Conservation (phyloP, 1,284 basidiomycete genomes). For the Cutaneotrichosporon sp. region DNA sequence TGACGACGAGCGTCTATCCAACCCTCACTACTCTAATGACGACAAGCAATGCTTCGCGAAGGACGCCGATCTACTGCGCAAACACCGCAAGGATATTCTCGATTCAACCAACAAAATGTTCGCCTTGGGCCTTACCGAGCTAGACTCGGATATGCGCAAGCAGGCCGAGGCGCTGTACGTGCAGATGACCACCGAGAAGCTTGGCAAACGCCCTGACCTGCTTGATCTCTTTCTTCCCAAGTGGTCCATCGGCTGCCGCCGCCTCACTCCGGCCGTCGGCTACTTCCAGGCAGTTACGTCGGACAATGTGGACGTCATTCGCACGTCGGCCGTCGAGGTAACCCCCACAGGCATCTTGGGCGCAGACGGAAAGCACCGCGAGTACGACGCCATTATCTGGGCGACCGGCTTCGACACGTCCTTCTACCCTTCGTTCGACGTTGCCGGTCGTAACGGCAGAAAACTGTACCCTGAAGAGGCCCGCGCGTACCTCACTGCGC, state of each 20-base stretch:
- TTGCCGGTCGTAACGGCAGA: constrained; percentile 10
- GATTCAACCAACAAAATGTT: constrained; percentile 26
- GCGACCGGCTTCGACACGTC: constrained; percentile 35
- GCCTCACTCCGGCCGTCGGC: constrained; percentile 38
- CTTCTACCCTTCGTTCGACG: constrained; percentile 31
- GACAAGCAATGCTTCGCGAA: constrained; percentile 16
- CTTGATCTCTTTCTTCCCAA: constrained; percentile 25
- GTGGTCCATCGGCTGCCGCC: constrained; percentile 31
- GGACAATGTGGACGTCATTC: constrained; percentile 29
- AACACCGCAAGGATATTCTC: constrained; percentile 31
- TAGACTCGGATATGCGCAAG: constrained; percentile 8
- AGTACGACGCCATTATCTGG: constrained; percentile 30
- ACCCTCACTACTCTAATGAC: constrained; percentile 30
- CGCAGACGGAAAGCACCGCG: constrained; percentile 20
- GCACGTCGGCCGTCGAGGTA: constrained; percentile 16
- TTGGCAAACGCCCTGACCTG: constrained; percentile 17
- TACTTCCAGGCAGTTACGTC: constrained; percentile 36
- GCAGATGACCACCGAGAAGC: constrained; percentile 21
- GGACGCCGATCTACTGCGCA: constrained; percentile 17
- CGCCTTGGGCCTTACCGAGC: neutral
- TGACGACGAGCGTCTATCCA: constrained; percentile 23
- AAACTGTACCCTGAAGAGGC: constrained; percentile 3
- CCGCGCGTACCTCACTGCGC: constrained; percentile 8
- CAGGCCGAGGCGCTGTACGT: constrained; percentile 11
- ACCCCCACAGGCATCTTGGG: constrained; percentile 26